Conservation (phyloP, 176 grass and related monocot genomes). For the Dactylis glomerata region DNA sequence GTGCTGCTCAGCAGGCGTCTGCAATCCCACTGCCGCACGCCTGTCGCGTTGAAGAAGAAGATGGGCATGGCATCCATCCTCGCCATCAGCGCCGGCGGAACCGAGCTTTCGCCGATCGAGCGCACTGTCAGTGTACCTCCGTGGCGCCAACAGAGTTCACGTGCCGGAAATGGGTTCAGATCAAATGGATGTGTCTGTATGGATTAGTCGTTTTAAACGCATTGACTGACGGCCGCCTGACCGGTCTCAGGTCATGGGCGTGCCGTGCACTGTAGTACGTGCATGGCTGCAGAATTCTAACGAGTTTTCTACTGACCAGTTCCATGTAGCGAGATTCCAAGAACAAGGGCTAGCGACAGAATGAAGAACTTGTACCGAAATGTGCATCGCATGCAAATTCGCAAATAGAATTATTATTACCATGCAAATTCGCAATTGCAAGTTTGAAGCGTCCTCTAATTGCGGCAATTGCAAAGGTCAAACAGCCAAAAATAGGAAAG, state of each 20-base stretch:
- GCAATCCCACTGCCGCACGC: neutral
- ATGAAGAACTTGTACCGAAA: neutral
- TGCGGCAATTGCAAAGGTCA: neutral
- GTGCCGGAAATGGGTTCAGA: neutral
- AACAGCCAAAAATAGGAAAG: neutral
- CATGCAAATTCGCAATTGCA: neutral
- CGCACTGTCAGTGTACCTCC: neutral
- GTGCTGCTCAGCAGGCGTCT: neutral
- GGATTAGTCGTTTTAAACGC: constrained; percentile 9
- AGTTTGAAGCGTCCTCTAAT: neutral
- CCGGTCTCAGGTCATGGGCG: neutral
- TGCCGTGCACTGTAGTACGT: neutral
- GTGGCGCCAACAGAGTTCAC: neutral
- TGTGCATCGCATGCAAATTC: neutral
- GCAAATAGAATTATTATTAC: neutral
- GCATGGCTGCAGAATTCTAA: neutral
- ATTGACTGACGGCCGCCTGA: neutral
- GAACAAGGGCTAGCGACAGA: neutral
- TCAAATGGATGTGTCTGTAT: neutral
- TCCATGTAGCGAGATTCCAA: neutral
- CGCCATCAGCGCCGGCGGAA: constrained; percentile 19
- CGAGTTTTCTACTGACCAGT: neutral
- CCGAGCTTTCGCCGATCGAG: neutral
- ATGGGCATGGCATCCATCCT: neutral
- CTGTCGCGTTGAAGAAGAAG: neutral